Base-by-base conservation (phyloP, 805 yeast genomes). In the Yarrowia osloensis region DNA sequence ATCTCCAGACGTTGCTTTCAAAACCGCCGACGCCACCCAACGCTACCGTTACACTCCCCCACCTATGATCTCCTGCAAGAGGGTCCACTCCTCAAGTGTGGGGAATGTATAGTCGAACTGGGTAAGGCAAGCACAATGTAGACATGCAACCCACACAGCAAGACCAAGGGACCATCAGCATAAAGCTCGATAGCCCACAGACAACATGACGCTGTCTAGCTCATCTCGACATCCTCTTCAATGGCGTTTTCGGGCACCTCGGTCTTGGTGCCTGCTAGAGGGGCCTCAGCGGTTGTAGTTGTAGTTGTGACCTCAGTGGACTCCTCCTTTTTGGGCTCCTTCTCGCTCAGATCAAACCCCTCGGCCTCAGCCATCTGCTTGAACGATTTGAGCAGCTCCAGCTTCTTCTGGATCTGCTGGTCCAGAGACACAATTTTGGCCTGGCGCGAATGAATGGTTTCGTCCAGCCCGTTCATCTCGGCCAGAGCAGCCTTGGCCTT, bases 371-470 rank as follows among this genome's bases (percentile, higher is more conserved):
- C 62, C 39, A 37, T 35, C 40, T 28, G 49, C 44, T 55, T 50
- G 50, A 67, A 67, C 22, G 49, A 29, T 13, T 47, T 40, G n/a
- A 72, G 0, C 31, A 40, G 11, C 29, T 66, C 66, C 28, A 65
- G 42, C 35, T 59, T 66, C 9, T 68, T 44, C 21, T 77, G 73
- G 35, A 80, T 77, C 54, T 74, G 72, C 1, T 59, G 47, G 37
- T 76, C 77, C 22, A 78, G 71, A 0, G 72, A 70, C 0, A 69
- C 55, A 12, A 81, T 76, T 19, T 76, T 72, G 0, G 65, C 33
- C 2, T 73, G 70, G 0, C 73, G 65, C 21, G 70, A 59, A 5
- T 70, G 70, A 15, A 77, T 49, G 59, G 74, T 75, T 11, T 69
- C 67, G 42, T 74, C 67, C 28, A 77, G 69, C 11, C 72, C 70